Conservation (phyloP, 2,329 filamentous ascomycete species). For the Byssothecium circinans region DNA sequence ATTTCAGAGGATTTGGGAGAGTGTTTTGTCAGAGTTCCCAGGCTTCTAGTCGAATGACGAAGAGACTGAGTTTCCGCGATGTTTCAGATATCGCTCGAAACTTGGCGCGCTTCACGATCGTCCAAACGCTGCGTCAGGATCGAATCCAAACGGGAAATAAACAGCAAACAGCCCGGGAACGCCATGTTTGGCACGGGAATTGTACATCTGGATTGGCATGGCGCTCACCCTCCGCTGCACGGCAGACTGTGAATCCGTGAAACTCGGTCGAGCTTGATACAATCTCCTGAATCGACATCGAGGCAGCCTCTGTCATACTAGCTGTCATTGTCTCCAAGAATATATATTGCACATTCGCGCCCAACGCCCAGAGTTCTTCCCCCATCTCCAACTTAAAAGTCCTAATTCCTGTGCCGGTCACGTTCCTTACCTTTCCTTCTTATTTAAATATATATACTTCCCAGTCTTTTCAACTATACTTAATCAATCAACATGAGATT, state of each 20-base stretch:
- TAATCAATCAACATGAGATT: conserved; percentile 32
- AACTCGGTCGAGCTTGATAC: conserved; percentile 25
- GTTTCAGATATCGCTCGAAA: conserved; percentile 34
- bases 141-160: conserved; percentile 9
- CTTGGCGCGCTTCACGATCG: conserved; percentile 23
- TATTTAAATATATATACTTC: conserved; percentile 4
- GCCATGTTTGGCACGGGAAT: conserved; percentile 16
- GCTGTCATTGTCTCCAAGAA: background rate
- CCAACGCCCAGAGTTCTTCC: conserved; percentile 5
- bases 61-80: conserved; percentile 16
- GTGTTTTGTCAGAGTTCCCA: background rate
- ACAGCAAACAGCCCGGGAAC: conserved; percentile 15
- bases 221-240: conserved; percentile 4
- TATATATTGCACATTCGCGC: conserved; percentile 19
- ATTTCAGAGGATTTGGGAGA: too few species aligned
- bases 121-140: conserved; percentile 22
- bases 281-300: conserved; percentile 21
- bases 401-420: conserved; percentile 35
- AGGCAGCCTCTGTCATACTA: conserved; percentile 13
- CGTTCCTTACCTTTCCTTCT: conserved; percentile 18
- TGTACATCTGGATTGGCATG: conserved; percentile 8
- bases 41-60: background rate
- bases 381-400: conserved; percentile 14
- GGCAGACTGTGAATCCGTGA: conserved; percentile 22
- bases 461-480: background rate